Percentiles rank a stretch among this genome's conserved stretches.
phyloP scores from a whole-genome alignment of 2,329 filamentous ascomycete genomes.

The Aspergillus felis region DNA sequence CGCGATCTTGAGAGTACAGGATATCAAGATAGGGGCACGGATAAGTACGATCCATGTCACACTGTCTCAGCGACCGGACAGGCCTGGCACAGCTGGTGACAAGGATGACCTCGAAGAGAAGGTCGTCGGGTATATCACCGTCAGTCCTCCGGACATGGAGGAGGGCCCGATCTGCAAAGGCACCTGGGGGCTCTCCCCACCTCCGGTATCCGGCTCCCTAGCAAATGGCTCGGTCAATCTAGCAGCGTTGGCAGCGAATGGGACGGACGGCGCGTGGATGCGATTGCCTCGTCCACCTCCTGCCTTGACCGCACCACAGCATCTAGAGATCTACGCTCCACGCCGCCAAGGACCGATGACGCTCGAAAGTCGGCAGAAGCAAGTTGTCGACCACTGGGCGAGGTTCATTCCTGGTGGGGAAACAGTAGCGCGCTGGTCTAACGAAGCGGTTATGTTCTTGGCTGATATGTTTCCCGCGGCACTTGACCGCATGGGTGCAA shows the following conservation, averaged over 20 bases:
- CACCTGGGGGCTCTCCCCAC: background rate
- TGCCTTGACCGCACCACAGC: background rate
- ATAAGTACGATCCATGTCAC: slow-evolving; percentile 58
- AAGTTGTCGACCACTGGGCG: slow-evolving; percentile 4
- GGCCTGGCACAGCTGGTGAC: slow-evolving; percentile 1
- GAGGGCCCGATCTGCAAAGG: background rate
- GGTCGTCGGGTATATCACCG: slow-evolving; percentile 61
- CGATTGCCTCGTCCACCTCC: background rate
- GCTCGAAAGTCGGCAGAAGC: background rate
- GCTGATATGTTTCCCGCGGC: slow-evolving; percentile 2
- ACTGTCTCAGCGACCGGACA: slow-evolving; percentile 35
- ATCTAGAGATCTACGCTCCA: background rate
- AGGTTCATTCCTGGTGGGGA: background rate
- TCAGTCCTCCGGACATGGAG: slow-evolving; percentile 28
- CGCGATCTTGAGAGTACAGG: slow-evolving; percentile 53
- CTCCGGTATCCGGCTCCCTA: background rate
- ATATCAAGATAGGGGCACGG: slow-evolving; percentile 59
- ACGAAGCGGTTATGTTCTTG: slow-evolving; percentile 4
- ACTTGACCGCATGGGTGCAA: background rate
- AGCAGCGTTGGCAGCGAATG: background rate
- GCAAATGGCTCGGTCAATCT: background rate
- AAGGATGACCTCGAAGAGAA: slow-evolving; percentile 47
- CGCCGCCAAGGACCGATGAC: background rate
- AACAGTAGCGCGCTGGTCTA: background rate
- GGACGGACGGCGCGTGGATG: background rate